Evolutionary conservation across 768 basidiomycete species (phyloP), one percentile per base, ranked within the genome.

Genomic region (Boletus rubroflammeus): DNA sequence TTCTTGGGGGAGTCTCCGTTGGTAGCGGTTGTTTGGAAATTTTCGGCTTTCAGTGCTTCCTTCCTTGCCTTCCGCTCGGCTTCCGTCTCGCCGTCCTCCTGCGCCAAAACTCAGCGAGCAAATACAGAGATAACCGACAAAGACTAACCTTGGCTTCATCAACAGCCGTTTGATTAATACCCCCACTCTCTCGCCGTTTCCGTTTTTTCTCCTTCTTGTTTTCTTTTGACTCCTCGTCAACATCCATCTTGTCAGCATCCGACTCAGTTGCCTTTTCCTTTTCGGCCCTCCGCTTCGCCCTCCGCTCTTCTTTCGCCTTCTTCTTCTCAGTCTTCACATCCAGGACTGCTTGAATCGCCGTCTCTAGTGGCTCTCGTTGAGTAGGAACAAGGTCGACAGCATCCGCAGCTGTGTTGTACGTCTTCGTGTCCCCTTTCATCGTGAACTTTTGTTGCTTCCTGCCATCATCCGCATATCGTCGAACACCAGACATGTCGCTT

Each of bases 251-350:
- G 43, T 65, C 73, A 41, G 58, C 68, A 31, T 67, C 71, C n/a
- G 60, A 61, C 31, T 69, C 71, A 51, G 67, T 71, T 62, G 76
- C 78, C 71, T 75, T 81, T 48, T 79, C 86, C 64, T 75, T 76
- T 66, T 76, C 73, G 31, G 69, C 68, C 63, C 73, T 78, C 73
- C 79, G 86, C 75, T 86, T 89, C 53, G 87, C 85, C 68, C 69
- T 79, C 68, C 78, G 79, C 74, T 89, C 89, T 73, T 92, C 88
- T 74, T 90, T 92, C 36, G 81, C 82, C 65, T 76, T 83, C 71
- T 78, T 81, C 78, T 91, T 93, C 75, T 96, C 94, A 57, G 88
- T 88, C 74, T 92, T 92, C 62, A 90, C 88, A 54, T 94, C 90
- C 61, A 83, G 65, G 38, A 83, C 90, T 31, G 78, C 85, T 72